Evolutionary conservation across 1,284 basidiomycete genomes (phyloP).

Genomic region (Malassezia yamatoensis): DNA sequence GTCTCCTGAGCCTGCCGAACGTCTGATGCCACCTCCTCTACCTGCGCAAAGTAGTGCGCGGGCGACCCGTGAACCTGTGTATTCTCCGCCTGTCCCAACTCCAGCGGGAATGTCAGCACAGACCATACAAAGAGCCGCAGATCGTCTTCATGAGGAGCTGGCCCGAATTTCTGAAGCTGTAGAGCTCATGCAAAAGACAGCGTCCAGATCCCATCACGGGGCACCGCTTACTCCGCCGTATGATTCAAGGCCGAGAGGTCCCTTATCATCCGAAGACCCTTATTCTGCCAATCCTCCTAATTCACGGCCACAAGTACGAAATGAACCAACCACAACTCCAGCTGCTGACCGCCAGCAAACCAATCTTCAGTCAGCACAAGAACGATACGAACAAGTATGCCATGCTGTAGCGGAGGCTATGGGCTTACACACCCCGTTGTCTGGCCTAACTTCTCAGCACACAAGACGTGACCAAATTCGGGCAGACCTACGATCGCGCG

Average conservation of each 20-base stretch:
- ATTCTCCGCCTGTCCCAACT: not conserved
- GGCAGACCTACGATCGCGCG: constrained; percentile 8
- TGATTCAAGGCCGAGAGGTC: not conserved
- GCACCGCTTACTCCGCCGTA: constrained; percentile 5
- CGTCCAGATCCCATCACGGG: not conserved
- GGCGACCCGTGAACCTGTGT: not conserved
- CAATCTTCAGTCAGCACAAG: not conserved
- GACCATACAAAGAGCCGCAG: not conserved
- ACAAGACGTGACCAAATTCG: constrained; percentile 6
- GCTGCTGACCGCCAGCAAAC: not conserved
- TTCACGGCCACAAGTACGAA: not conserved
- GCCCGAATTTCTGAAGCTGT: constrained; percentile 6
- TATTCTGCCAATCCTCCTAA: not conserved
- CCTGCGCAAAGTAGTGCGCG: not conserved
- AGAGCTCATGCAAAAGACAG: not conserved
- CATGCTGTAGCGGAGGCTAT: constrained; percentile 15
- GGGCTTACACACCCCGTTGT: not conserved
- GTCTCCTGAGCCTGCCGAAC: not conserved
- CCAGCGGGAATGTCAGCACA: not conserved
- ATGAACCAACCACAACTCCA: not conserved
- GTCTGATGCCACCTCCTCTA: not conserved
- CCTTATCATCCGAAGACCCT: not conserved
- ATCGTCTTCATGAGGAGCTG: constrained; percentile 13
- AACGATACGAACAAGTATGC: constrained; percentile 17
- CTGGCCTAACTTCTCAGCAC: not conserved